Conservation (phyloP, 2,329 filamentous ascomycete species). For the Didymella keratinophila region DNA sequence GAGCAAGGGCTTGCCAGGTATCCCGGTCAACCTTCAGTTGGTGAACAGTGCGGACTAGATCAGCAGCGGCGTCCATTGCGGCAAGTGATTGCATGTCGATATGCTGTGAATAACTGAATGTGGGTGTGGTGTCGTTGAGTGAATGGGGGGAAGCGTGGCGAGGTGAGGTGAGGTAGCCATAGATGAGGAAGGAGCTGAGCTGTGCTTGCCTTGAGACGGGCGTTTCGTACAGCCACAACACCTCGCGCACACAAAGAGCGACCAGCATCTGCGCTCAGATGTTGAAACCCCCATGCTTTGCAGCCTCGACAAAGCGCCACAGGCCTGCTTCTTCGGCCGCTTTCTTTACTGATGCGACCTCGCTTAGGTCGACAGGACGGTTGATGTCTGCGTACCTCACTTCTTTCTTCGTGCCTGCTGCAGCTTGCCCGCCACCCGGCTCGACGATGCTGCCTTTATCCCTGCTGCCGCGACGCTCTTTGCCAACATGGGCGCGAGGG, state of each 20-base stretch:
- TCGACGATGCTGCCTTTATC: constrained; percentile 41
- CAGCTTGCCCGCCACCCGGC: constrained; percentile 36
- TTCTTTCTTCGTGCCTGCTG: constrained; percentile 48
- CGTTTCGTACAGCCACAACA: background rate
- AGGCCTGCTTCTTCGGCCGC: constrained; percentile 76
- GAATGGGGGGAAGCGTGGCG: background rate
- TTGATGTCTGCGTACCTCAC: constrained; percentile 81
- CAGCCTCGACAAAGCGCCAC: constrained; percentile 78
- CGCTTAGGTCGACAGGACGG: constrained; percentile 69
- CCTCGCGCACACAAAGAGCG: background rate
- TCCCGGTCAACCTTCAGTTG: constrained; percentile 42
- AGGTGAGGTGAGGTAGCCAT: background rate
- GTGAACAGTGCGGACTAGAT: constrained; percentile 29
- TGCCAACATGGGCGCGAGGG: constrained; percentile 82
- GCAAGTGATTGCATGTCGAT: constrained; percentile 29
- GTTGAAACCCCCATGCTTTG: constrained; percentile 65
- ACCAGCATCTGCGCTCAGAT: constrained; percentile 36
- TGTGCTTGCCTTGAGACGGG: constrained; percentile 1
- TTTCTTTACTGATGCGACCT: constrained; percentile 70
- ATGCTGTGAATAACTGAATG: constrained; percentile 17
- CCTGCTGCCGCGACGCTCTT: constrained; percentile 58
- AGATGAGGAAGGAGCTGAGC: constrained; percentile 1
- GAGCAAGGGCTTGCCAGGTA: constrained; percentile 40
- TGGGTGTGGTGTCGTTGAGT: background rate
- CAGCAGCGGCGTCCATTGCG: constrained; percentile 18